Base-by-base conservation (phyloP, 495 filamentous ascomycete genomes). In the Hyaloscypha bicolor region DNA sequence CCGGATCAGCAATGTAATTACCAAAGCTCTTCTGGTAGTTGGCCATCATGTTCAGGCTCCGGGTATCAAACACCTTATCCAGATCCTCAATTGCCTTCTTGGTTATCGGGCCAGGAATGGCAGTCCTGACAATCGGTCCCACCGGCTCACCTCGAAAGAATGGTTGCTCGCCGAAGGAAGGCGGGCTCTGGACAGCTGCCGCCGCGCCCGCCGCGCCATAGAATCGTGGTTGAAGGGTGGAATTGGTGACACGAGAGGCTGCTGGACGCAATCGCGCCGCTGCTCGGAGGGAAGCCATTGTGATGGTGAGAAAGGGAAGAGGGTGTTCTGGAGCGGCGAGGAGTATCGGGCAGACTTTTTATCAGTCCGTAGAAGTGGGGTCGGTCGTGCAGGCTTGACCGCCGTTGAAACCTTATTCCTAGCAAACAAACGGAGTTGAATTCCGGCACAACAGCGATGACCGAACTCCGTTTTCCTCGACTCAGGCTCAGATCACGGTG, bases 31-130 rank as follows among this genome's bases (percentile, higher is more conserved):
- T 87, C 60, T 82, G 75, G 78, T 94, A 97, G 77, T 97, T 89
- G 66, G 90, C 84, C 71, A 97, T 82, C 90, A 97, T 94, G 83
- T 97, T 97, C 83, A 97, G 79, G 79, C 89, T 93, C 72, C 94
- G 86, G 2, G 93, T 94, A 76, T 99, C 95, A 74, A 97, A 99
- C 67, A 99, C 92, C 79, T 90, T 80, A 79, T 93, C 79, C 62
- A 99, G 82, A 73, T 91, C 82, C 64, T 86, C 85, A 73, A 91
- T 86, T 45, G 92, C 86, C 62, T 86, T 84, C 81, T 86, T 81
- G 77, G 85, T 88, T 80, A 88, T 83, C 56, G 94, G 93, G 3
- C 94, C 95, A 16, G 94, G 94, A 71, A 98, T 93, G 39, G 86
- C 79, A 8, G 91, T 96, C 76, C 86, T 86, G 67, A 97, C 77